These are phyloP conservation scores for Nepenthes mirabilis DNA, from an alignment of 148 eudicot species.

Conservation along the genomic window DNA sequence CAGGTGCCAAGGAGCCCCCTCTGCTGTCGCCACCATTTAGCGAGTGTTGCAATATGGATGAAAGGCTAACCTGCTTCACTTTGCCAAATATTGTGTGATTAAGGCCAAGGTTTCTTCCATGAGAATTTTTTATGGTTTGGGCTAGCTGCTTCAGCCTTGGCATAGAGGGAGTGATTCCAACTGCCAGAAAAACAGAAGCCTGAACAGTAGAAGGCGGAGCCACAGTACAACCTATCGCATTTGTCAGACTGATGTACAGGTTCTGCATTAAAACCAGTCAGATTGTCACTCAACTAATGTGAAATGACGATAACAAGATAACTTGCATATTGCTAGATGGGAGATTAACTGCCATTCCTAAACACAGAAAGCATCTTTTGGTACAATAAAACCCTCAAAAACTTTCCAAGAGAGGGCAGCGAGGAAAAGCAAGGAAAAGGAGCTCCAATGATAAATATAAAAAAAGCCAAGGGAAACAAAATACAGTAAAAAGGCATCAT, in stretches of 20 bases:
- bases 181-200: constrained; percentile 47
- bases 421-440: too few relatives aligned
- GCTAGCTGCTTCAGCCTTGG: constrained; percentile 85
- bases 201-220: constrained; percentile 72
- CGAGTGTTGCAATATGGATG: constrained; percentile 58
- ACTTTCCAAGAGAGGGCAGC: too few relatives aligned
- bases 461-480: neutral
- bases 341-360: neutral
- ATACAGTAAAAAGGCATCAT: neutral
- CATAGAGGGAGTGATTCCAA: constrained; percentile 46
- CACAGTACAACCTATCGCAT: constrained; percentile 76
- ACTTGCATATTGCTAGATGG: neutral
- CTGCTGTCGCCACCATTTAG: constrained; percentile 26
- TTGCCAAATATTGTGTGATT: constrained; percentile 80
- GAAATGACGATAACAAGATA: neutral
- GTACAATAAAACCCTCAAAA: too few relatives aligned
- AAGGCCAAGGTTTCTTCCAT: constrained; percentile 76
- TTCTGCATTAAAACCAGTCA: constrained; percentile 40
- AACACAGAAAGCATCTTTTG: too few relatives aligned
- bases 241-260: constrained; percentile 70
- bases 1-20: constrained; percentile 26
- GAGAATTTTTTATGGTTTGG: constrained; percentile 63
- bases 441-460: too few relatives aligned
- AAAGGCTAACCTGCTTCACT: constrained; percentile 88
- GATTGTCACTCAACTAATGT: neutral